Base-by-base conservation (phyloP, 2,329 filamentous ascomycete genomes). In the Raffaelea ambrosiae region DNA sequence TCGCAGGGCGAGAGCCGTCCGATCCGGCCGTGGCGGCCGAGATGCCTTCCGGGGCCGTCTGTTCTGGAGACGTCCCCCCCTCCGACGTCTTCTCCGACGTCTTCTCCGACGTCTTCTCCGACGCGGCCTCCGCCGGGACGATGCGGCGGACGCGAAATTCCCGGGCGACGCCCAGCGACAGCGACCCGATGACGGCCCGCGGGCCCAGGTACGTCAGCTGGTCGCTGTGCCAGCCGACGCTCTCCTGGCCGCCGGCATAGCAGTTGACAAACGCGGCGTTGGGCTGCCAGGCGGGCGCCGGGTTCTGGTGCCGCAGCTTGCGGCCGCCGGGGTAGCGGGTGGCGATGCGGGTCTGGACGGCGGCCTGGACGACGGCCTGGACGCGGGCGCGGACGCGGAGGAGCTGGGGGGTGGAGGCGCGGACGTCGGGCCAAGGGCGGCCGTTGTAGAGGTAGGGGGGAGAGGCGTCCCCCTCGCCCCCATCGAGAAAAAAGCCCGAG, bases 231-330 rank as follows among this genome's bases (percentile, higher is more conserved):
- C 88, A 97, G 29, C 93, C 93, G 1, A 97, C 90, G 51, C 75
- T 88, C 66, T 97, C 81, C 11, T 81, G 73, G 0, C 81, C 83
- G 0, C 90, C 90, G 57, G 83, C 73, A 63, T 98, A 98, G 68
- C 88, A 95, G 63, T 98, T 98, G 16, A 95, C 90, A 59, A 96
- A 91, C 0, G 90, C 88, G 0, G 88, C 88, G 60, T 97, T 97
- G 10, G 91, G 87, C 9, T 71, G 70, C 90, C 91, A 97, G 1
- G 74, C 66, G 0, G 76, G 7, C 26, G 26, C 64, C 0, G 87
- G 76, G 0, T 83, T 85, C 59, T 96, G 90, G 56, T 86, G 82
- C 55, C 75, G 82, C 23, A 96, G 75, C 62, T 91, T 95, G 62
- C 78, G 73, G 13, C 82, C 80, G 18, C 68, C 69, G 0, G 85